Evolutionary conservation across 371 early-diverging fungal genomes (phyloP).

Genomic region (Haplosporangium sp.): DNA sequence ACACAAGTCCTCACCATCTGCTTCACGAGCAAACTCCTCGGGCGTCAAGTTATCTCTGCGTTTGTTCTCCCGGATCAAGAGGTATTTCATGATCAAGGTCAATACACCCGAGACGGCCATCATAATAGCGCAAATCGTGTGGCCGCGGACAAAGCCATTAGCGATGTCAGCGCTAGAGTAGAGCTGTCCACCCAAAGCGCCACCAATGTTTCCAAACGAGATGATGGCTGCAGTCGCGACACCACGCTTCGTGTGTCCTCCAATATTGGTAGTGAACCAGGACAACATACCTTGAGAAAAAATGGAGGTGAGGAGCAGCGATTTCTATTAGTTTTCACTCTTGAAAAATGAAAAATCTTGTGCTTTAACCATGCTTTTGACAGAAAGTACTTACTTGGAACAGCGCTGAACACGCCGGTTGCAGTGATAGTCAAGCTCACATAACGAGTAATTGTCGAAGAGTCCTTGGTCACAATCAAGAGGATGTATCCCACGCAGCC

Average conservation of each 20-base stretch:
- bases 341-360: too few relatives aligned
- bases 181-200: slow-evolving; percentile 72
- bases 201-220: slow-evolving; percentile 74
- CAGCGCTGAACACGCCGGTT: slow-evolving; percentile 66
- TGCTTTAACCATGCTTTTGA: too few relatives aligned
- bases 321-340: too few relatives aligned
- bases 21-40: slow-evolving; percentile 63
- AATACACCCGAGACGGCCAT: slow-evolving; percentile 58
- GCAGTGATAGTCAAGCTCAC: slow-evolving; percentile 65
- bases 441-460: slow-evolving; percentile 56
- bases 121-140: slow-evolving; percentile 57
- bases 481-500: slow-evolving; percentile 75
- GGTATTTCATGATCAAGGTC: slow-evolving; percentile 58
- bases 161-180: slow-evolving; percentile 70
- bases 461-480: slow-evolving; percentile 58
- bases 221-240: slow-evolving; percentile 69
- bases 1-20: slow-evolving; percentile 61
- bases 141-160: slow-evolving; percentile 60
- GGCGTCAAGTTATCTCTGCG: slow-evolving; percentile 66
- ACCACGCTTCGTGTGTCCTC: slow-evolving; percentile 74
- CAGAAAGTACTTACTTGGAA: slow-evolving; percentile 39
- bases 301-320: too few relatives aligned
- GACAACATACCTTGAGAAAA: slow-evolving; percentile 58
- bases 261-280: slow-evolving; percentile 72
- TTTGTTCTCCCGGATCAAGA: slow-evolving; percentile 61